A percentile compares a stretch with the other conserved stretches of the same genome.
phyloP scores from a whole-genome alignment of 441 rosid species.

The Pelargonium cotyledonis region DNA sequence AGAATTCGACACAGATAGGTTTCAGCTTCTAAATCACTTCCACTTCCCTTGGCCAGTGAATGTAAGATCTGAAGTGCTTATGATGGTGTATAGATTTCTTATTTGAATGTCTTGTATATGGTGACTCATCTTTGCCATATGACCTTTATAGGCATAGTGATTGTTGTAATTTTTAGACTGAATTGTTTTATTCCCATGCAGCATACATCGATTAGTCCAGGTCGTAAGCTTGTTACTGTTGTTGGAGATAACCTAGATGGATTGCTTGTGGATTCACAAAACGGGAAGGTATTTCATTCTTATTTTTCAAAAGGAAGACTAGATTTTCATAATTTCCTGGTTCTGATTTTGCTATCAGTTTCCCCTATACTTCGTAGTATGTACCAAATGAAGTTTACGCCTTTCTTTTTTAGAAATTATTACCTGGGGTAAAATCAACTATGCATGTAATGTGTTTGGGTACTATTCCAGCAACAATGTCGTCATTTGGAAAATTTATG shows the following conservation, averaged over 20 bases:
- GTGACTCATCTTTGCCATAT: too few relatives aligned
- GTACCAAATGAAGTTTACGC: too few relatives aligned
- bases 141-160: too few relatives aligned
- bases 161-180: background rate
- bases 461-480: too few relatives aligned
- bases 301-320: background rate
- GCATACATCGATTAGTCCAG: constrained; percentile 41
- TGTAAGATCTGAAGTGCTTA: constrained; percentile 18
- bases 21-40: constrained; percentile 25
- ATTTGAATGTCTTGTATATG: too few relatives aligned
- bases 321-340: background rate
- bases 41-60: constrained; percentile 35
- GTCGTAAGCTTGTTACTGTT: constrained; percentile 26
- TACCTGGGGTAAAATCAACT: too few relatives aligned
- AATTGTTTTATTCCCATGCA: constrained; percentile 19
- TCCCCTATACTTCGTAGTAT: background rate
- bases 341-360: background rate
- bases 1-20: constrained; percentile 30
- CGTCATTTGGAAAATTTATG: too few relatives aligned
- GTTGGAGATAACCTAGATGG: constrained; percentile 37
- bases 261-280: constrained; percentile 34
- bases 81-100: too few relatives aligned
- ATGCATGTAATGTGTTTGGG: too few relatives aligned
- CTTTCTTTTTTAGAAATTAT: too few relatives aligned
- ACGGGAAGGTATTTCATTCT: constrained; percentile 29